A percentile compares a stretch with the other conserved stretches of the same genome.
Conservation (phyloP, 768 basidiomycete genomes). For the Podaxis sp. region DNA sequence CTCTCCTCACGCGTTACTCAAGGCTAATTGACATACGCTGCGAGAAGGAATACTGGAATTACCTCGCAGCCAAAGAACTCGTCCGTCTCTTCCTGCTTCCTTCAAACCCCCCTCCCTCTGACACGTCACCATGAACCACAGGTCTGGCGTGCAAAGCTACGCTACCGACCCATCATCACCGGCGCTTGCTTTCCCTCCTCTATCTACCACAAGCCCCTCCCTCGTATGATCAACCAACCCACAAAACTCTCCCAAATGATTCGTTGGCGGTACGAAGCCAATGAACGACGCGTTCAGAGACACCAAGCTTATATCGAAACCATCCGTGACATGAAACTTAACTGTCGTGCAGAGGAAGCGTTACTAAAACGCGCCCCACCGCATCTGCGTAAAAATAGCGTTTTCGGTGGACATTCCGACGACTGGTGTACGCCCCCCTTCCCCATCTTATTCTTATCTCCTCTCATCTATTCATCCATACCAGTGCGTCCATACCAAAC, state of each 20-base stretch:
- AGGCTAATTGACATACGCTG: slow-evolving; percentile 51
- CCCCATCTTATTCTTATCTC: background rate
- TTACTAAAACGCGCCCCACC: slow-evolving; percentile 11
- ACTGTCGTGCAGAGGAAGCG: slow-evolving; percentile 37
- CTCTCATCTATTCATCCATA: background rate
- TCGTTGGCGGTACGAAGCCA: slow-evolving; percentile 34
- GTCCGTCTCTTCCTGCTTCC: slow-evolving; percentile 35
- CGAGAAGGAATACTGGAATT: slow-evolving; percentile 48
- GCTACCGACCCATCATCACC: slow-evolving; percentile 66
- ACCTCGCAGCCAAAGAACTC: slow-evolving; percentile 48
- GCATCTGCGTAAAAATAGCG: background rate
- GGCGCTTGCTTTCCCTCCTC: slow-evolving; percentile 70
- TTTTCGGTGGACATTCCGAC: slow-evolving; percentile 22
- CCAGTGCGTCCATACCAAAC: slow-evolving; percentile 38
- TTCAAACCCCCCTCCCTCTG: background rate
- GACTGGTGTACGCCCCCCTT: slow-evolving; percentile 43
- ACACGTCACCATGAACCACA: slow-evolving; percentile 23
- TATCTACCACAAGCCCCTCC: slow-evolving; percentile 66
- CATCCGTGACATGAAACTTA: slow-evolving; percentile 31
- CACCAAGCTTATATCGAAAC: slow-evolving; percentile 30
- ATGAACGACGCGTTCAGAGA: slow-evolving; percentile 43
- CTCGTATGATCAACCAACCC: slow-evolving; percentile 81
- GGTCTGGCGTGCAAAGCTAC: slow-evolving; percentile 57
- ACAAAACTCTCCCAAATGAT: slow-evolving; percentile 72
- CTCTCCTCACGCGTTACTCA: slow-evolving; percentile 57